phyloP scores from a whole-genome alignment of 257 asterid genomes.

The Solanum chilense region DNA sequence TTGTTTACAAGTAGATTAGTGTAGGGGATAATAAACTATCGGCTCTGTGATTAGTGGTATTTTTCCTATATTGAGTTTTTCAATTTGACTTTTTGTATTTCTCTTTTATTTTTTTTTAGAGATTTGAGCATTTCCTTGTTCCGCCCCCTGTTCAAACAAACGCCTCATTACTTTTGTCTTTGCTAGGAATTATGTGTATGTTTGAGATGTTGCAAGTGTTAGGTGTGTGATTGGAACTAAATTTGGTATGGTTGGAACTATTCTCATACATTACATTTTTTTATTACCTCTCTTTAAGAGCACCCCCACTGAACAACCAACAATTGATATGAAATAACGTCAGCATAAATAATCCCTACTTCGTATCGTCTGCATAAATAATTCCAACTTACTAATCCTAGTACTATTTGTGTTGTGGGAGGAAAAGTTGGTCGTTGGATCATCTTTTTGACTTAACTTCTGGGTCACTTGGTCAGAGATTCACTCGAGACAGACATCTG shows the following conservation, averaged over 20 bases:
- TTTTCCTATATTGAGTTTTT: background rate
- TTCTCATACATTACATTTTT: background rate
- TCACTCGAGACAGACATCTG: background rate
- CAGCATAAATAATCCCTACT: background rate
- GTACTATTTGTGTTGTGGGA: background rate
- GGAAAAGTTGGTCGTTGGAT: background rate
- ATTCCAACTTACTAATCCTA: background rate
- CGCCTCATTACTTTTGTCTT: background rate
- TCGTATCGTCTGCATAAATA: too few relatives aligned
- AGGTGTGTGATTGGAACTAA: background rate
- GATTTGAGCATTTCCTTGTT: background rate
- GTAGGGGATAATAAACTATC: conserved; percentile 9
- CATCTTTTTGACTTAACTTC: background rate
- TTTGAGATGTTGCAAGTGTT: background rate
- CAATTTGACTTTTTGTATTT: background rate
- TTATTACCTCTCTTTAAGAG: background rate
- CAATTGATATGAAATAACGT: background rate
- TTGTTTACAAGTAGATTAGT: background rate
- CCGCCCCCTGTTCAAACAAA: background rate
- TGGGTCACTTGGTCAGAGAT: background rate
- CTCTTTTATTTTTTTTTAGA: background rate
- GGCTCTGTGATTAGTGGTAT: background rate
- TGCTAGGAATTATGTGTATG: background rate
- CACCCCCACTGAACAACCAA: background rate
- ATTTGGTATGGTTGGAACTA: background rate